Base-by-base conservation (phyloP, 495 filamentous ascomycete genomes). In the Barbatosphaeria neglecta region DNA sequence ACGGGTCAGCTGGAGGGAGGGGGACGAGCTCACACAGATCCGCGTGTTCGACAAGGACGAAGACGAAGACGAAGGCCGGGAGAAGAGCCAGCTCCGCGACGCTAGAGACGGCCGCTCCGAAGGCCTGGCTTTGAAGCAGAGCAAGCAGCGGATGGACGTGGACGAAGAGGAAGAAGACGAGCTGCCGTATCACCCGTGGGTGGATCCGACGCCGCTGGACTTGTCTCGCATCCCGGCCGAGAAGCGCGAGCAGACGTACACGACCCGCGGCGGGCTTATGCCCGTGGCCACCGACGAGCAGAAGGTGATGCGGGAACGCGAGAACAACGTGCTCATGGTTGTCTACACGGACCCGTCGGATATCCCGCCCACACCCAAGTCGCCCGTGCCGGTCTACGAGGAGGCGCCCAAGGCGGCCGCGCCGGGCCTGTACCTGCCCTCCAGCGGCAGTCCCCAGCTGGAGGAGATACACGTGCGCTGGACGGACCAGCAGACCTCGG, bases 291-390 rank as follows among this genome's bases (percentile, higher is more conserved):
- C 77, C 16, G 65, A 72, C 2, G 80, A 89, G 53, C 77, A 76
- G 46, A 66, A 73, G 23, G 67, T 67, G 1, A 84, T 87, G 57
- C 69, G 83, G 23, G 68, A 77, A 31, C 78, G 85, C 8, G 90
- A 94, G 62, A 67, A 71, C 18, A 80, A 71, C n/a, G 88, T 85
- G 20, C 74, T 95, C 25, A 87, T 93, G 80, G 84, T 82, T 5
- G 77, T 88, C 49, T 92, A 95, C 55, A 76, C 82, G 2, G 79
- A 80, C 44, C 61, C 66, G 27, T 74, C 75, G 6, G 88, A 94
- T 54, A 82, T 93, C 49, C 90, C 90, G 4, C 67, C 78, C 1
- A 78, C 82, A 0, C 84, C 90, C 2, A 78, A 81, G 46, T 90
- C 93, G 44, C 87, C 39, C 2, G 20, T 13, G 0, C 11, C 88